A percentile compares a stretch with the other conserved stretches of the same genome.
Evolutionary conservation across 2,329 filamentous ascomycete species (phyloP).

Genomic region (Diaporthe citrichinensis): DNA sequence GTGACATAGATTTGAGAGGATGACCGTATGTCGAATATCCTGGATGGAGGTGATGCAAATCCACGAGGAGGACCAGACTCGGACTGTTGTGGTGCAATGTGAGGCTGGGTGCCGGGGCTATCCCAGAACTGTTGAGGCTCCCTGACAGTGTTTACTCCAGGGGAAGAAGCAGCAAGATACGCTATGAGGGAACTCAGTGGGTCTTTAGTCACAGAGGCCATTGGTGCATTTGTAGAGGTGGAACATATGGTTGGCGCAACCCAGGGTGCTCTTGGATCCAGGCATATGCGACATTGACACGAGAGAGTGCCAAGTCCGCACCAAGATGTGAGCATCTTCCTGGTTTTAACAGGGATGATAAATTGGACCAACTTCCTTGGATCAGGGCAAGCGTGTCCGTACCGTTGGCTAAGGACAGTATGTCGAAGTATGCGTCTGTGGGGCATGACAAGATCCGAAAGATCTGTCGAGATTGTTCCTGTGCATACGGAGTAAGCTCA

Average conservation of each 20-base stretch:
- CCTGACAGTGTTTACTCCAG: background rate
- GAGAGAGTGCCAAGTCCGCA: background rate
- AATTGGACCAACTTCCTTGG: background rate
- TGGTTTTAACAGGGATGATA: background rate
- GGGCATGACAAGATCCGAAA: background rate
- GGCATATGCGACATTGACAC: background rate
- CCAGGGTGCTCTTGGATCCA: background rate
- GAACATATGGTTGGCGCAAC: background rate
- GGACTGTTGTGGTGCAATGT: background rate
- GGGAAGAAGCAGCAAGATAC: too few relatives aligned
- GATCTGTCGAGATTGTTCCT: background rate
- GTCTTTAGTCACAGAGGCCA: background rate
- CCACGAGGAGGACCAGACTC: background rate
- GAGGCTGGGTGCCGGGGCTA: background rate
- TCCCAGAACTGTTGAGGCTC: too few relatives aligned
- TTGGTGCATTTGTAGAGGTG: too few relatives aligned
- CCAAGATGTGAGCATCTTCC: background rate
- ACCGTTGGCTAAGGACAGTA: conserved; percentile 1
- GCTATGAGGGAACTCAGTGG: too few relatives aligned
- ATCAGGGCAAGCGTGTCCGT: background rate
- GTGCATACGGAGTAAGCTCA: background rate
- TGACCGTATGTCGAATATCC: too few relatives aligned
- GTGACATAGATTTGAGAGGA: background rate
- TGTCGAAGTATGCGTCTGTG: background rate
- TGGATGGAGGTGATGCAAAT: background rate